phyloP scores from a whole-genome alignment of 2,329 filamentous ascomycete species.

The Penicillium sp. region DNA sequence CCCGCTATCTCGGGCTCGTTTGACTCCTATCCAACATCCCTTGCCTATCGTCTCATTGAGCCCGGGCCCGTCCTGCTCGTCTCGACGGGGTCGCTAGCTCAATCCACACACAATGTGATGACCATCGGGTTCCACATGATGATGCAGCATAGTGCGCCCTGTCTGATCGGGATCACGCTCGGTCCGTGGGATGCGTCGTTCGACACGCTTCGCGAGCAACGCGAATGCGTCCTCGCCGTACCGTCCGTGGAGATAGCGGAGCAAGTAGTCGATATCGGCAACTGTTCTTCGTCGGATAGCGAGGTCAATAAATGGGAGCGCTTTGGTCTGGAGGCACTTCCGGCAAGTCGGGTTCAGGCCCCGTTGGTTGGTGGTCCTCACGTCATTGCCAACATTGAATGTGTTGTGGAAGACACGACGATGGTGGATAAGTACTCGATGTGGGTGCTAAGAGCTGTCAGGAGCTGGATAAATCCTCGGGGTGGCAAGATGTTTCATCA shows the following conservation, averaged over 20 bases:
- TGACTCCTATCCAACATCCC: conserved; percentile 14
- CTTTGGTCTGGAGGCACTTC: conserved; percentile 31
- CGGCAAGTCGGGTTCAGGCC: conserved; percentile 29
- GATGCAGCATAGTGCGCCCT: conserved; percentile 36
- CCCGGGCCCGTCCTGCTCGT: conserved; percentile 37
- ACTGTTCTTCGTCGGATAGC: conserved; percentile 27
- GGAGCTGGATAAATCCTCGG: conserved; percentile 30
- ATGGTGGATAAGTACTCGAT: conserved; percentile 36
- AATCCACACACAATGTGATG: conserved; percentile 38
- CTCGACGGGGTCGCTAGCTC: conserved; percentile 33
- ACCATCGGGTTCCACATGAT: conserved; percentile 43
- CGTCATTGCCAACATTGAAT: conserved; percentile 38
- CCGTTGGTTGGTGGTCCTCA: conserved; percentile 33
- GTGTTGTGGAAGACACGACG: conserved; percentile 35
- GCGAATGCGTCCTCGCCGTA: conserved; percentile 37
- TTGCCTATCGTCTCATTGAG: conserved; percentile 36
- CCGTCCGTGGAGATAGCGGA: conserved; percentile 31
- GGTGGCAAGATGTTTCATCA: conserved; percentile 38
- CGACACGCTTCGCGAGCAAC: conserved; percentile 25
- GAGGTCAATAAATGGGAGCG: conserved; percentile 31
- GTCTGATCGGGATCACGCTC: conserved; percentile 33
- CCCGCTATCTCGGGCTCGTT: no score
- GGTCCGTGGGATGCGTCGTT: conserved; percentile 39
- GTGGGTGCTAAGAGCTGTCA: conserved; percentile 37
- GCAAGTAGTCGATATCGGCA: conserved; percentile 35